phyloP scores from a whole-genome alignment of 352 stramenopile species.

The Globisporangium nunn region DNA sequence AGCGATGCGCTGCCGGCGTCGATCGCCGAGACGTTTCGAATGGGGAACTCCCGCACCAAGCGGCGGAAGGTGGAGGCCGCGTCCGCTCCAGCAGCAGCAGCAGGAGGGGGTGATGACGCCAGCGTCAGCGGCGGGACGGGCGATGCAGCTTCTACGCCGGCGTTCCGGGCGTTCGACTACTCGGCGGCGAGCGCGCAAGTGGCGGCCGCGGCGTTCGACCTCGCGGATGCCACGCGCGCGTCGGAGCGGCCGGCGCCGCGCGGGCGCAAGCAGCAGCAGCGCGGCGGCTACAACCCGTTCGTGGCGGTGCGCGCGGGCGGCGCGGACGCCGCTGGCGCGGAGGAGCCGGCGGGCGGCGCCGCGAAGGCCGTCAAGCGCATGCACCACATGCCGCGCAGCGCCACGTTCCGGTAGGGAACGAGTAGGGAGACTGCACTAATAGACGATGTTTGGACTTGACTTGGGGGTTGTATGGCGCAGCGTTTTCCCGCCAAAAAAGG shows the following conservation, averaged over 20 bases:
- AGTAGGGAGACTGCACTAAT: neutral
- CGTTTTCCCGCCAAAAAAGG: no score
- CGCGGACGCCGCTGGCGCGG: conserved; percentile 10
- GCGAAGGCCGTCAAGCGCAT: conserved; percentile 68
- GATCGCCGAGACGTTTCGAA: conserved; percentile 70
- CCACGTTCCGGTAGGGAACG: conserved; percentile 64
- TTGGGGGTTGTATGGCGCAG: neutral
- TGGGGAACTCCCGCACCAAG: conserved; percentile 53
- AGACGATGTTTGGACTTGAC: neutral
- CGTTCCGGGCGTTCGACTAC: conserved; percentile 52
- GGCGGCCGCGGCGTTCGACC: conserved; percentile 35
- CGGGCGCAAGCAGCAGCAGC: conserved; percentile 9
- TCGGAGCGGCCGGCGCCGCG: conserved; percentile 30
- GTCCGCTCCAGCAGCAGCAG: neutral
- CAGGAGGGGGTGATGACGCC: conserved; percentile 2
- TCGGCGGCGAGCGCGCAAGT: conserved; percentile 35
- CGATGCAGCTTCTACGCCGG: neutral
- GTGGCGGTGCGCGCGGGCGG: conserved; percentile 38
- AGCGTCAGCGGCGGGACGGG: neutral
- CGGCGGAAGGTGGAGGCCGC: conserved; percentile 33
- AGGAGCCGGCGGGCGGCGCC: conserved; percentile 11
- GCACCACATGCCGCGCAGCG: conserved; percentile 79
- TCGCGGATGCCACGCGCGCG: conserved; percentile 24
- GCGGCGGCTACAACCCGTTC: conserved; percentile 72
- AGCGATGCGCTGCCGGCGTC: conserved; percentile 40